Evolutionary conservation across 2,329 filamentous ascomycete species (phyloP).

Genomic region (Phaeomoniella chlamydospora): DNA sequence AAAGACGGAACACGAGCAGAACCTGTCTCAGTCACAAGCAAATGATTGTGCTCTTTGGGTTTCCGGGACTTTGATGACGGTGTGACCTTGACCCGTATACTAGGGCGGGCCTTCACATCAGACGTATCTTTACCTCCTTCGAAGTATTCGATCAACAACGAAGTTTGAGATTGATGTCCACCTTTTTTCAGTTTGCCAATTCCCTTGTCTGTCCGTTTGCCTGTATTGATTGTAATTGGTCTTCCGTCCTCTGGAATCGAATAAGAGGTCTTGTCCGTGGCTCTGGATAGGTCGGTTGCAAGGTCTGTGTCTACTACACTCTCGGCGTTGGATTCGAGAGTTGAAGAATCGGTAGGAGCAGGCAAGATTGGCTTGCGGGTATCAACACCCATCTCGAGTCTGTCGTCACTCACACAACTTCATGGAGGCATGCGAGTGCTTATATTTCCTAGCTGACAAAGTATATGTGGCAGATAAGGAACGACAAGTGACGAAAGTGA

Average conservation of each 20-base stretch:
- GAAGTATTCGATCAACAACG: constrained; percentile 87
- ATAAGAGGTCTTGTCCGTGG: constrained; percentile 34
- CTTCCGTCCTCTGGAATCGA: constrained; percentile 43
- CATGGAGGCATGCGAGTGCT: no score
- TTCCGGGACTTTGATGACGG: constrained; percentile 49
- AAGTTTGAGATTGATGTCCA: constrained; percentile 61
- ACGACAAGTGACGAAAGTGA: no score
- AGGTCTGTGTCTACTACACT: constrained; percentile 30
- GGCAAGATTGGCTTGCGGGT: constrained; percentile 32
- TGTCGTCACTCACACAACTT: not conserved
- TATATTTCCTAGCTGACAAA: no score
- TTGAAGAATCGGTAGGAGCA: constrained; percentile 32
- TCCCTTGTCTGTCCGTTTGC: constrained; percentile 47
- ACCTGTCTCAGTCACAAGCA: constrained; percentile 74
- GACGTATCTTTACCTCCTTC: constrained; percentile 57
- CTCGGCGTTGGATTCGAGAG: constrained; percentile 25
- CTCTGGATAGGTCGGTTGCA: constrained; percentile 34
- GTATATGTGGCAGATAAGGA: no score
- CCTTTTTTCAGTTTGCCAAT: constrained; percentile 34
- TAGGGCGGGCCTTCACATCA: constrained; percentile 48
- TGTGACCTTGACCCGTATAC: constrained; percentile 66
- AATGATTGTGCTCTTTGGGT: constrained; percentile 50
- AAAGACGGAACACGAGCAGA: constrained; percentile 58
- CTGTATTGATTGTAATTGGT: constrained; percentile 79
- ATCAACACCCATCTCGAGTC: constrained; percentile 30